Evolutionary conservation across 2,329 filamentous ascomycete genomes (phyloP).

Genomic region (Xylariaceae sp.): DNA sequence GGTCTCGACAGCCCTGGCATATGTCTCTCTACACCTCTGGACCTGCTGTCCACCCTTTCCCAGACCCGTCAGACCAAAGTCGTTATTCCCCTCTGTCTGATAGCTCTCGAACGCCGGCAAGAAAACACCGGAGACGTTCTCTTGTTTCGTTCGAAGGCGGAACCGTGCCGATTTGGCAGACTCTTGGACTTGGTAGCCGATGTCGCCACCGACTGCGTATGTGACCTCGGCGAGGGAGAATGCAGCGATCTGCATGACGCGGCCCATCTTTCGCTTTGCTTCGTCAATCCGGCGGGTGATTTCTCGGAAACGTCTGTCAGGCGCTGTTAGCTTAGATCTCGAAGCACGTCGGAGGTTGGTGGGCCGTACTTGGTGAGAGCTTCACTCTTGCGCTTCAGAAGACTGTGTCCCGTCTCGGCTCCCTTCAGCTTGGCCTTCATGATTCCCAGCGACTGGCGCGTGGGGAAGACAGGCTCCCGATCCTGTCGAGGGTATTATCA

Average conservation of each 20-base stretch:
- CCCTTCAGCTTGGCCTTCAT: slow-evolving; percentile 99
- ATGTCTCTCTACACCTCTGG: slow-evolving; percentile 90
- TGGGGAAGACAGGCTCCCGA: slow-evolving; percentile 94
- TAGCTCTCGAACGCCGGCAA: slow-evolving; percentile 92
- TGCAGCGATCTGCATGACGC: slow-evolving; percentile 98
- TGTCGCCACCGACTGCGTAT: slow-evolving; percentile 92
- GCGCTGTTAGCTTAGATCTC: background rate
- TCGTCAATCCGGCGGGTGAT: slow-evolving; percentile 97
- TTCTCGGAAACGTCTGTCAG: slow-evolving; percentile 79
- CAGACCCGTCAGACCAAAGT: slow-evolving; percentile 92
- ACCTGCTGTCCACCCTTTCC: slow-evolving; percentile 98
- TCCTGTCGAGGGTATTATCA: slow-evolving; percentile 52
- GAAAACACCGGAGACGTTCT: slow-evolving; percentile 96
- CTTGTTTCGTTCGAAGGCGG: slow-evolving; percentile 89
- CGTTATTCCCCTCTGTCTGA: slow-evolving; percentile 82
- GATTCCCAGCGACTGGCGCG: slow-evolving; percentile 88
- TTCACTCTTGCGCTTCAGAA: slow-evolving; percentile 97
- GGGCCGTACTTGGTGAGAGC: slow-evolving; percentile 82
- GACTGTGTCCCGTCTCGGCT: slow-evolving; percentile 83
- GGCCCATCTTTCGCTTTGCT: slow-evolving; percentile 98
- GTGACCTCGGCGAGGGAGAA: slow-evolving; percentile 97
- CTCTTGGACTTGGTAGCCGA: slow-evolving; percentile 96
- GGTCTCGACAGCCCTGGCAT: slow-evolving; percentile 91
- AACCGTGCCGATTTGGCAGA: slow-evolving; percentile 91
- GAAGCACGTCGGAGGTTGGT: background rate